Percentiles rank a stretch among this genome's conserved stretches.
phyloP scores from a whole-genome alignment of 1,139 yeast species.

The Pichia sp. region DNA sequence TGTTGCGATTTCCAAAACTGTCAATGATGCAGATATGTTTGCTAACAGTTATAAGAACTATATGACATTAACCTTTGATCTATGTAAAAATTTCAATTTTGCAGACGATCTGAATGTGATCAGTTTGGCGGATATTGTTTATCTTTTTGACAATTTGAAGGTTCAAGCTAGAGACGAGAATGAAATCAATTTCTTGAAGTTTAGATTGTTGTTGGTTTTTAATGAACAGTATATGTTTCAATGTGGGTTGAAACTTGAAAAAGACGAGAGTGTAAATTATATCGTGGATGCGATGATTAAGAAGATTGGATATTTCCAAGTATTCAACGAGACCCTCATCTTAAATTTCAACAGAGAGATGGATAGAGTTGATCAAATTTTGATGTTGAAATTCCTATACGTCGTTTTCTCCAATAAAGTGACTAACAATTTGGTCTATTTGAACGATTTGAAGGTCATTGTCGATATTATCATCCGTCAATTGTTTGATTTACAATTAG shows the following conservation, averaged over 20 bases:
- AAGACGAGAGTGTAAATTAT: slow-evolving; percentile 27
- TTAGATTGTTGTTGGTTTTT: slow-evolving; percentile 68
- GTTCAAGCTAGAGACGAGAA: slow-evolving; percentile 55
- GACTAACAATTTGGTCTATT: slow-evolving; percentile 63
- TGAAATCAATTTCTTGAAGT: slow-evolving; percentile 65
- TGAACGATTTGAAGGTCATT: slow-evolving; percentile 82
- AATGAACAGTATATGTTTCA: slow-evolving; percentile 84
- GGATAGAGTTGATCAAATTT: slow-evolving; percentile 69
- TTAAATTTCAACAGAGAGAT: slow-evolving; percentile 75
- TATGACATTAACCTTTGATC: slow-evolving; percentile 51
- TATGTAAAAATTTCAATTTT: slow-evolving; percentile 47
- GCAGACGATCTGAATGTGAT: slow-evolving; percentile 42
- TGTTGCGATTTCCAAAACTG: slow-evolving; percentile 21
- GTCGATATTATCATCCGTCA: slow-evolving; percentile 86
- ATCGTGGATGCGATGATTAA: slow-evolving; percentile 30
- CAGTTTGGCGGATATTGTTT: slow-evolving; percentile 51
- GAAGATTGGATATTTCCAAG: slow-evolving; percentile 36
- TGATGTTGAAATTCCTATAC: slow-evolving; percentile 77
- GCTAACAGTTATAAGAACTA: slow-evolving; percentile 39
- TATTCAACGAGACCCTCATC: slow-evolving; percentile 54
- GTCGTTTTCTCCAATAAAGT: slow-evolving; percentile 66
- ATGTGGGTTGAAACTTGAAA: slow-evolving; percentile 14
- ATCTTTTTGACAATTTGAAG: slow-evolving; percentile 51
- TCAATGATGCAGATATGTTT: slow-evolving; percentile 27
- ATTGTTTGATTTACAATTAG: slow-evolving; percentile 57